phyloP scores from a whole-genome alignment of 1,284 basidiomycete species.

The Rugosomyces carneus region DNA sequence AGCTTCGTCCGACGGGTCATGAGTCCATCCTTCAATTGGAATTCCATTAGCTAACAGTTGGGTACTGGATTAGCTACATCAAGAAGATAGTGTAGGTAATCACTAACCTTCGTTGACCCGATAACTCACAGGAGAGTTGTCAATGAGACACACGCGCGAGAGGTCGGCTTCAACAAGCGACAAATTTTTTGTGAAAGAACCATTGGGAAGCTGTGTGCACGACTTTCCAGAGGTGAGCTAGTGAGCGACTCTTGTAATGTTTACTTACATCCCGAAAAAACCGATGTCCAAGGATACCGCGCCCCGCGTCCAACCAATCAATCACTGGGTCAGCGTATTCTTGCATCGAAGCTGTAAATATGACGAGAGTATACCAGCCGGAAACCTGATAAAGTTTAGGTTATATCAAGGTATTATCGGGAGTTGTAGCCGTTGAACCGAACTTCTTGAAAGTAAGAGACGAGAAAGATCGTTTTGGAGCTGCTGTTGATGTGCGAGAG shows the following conservation, averaged over 20 bases:
- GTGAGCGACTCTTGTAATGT: conserved; percentile 8
- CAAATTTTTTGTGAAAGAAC: conserved; percentile 93
- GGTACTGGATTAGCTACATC: background rate
- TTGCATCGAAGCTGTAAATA: conserved; percentile 98
- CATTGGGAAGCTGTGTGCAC: conserved; percentile 87
- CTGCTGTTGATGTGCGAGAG: conserved; percentile 19
- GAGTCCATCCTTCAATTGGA: conserved; percentile 98
- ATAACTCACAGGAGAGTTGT: conserved; percentile 95
- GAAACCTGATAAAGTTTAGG: conserved; percentile 63
- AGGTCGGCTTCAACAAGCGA: conserved; percentile 86
- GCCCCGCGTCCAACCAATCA: conserved; percentile 96
- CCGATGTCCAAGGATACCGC: conserved; percentile 82
- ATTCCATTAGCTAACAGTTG: conserved; percentile 81
- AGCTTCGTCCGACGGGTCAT: conserved; percentile 95
- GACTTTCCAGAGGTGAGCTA: conserved; percentile 43
- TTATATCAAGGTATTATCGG: conserved; percentile 14
- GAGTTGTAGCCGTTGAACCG: conserved; percentile 19
- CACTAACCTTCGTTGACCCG: conserved; percentile 83
- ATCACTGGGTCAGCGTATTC: conserved; percentile 99
- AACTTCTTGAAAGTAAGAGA: conserved; percentile 35
- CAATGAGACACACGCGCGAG: conserved; percentile 86
- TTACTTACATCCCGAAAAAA: conserved; percentile 87
- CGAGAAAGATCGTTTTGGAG: conserved; percentile 45
- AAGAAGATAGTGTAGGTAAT: background rate
- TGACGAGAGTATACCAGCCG: conserved; percentile 97